phyloP scores from a whole-genome alignment of 345 rosid genomes.

The Alliaria petiolata region DNA sequence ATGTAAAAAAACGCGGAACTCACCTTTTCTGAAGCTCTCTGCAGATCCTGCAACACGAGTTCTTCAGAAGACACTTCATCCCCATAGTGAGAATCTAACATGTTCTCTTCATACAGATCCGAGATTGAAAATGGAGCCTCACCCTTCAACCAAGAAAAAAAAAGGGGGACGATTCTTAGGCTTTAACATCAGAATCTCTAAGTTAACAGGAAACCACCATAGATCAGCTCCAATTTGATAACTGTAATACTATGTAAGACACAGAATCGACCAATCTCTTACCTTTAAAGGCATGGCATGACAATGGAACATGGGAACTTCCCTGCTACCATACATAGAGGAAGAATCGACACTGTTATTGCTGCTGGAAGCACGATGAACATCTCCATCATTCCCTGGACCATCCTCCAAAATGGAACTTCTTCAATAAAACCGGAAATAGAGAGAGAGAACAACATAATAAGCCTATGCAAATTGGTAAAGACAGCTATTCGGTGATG shows the following conservation, averaged over 20 bases:
- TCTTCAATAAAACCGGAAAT: slow-evolving; percentile 24
- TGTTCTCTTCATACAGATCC: slow-evolving; percentile 28
- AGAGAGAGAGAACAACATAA: not conserved
- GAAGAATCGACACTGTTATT: slow-evolving; percentile 28
- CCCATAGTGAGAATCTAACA: slow-evolving; percentile 3
- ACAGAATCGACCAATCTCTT: not conserved
- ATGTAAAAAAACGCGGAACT: not conserved
- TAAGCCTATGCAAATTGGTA: slow-evolving; percentile 1
- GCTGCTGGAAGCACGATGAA: slow-evolving; percentile 12
- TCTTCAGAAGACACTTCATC: slow-evolving; percentile 51
- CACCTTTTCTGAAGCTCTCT: slow-evolving; percentile 64
- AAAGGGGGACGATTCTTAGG: not conserved
- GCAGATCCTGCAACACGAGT: slow-evolving; percentile 62
- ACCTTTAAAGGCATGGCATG: slow-evolving; percentile 32
- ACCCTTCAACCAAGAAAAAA: slow-evolving; percentile 15
- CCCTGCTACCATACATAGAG: slow-evolving; percentile 24
- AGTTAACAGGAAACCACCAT: not conserved
- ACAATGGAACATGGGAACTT: slow-evolving; percentile 24
- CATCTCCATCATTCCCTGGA: slow-evolving; percentile 34
- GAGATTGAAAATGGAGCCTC: slow-evolving; percentile 30
- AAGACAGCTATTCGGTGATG: not conserved
- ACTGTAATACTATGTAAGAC: not conserved
- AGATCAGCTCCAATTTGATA: not conserved
- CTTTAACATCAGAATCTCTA: not conserved
- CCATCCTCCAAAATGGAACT: slow-evolving; percentile 38